These are phyloP conservation scores for Tetrastigma voinierianum DNA, from an alignment of 164 flowering plant genomes.

Conservation along the genomic window DNA sequence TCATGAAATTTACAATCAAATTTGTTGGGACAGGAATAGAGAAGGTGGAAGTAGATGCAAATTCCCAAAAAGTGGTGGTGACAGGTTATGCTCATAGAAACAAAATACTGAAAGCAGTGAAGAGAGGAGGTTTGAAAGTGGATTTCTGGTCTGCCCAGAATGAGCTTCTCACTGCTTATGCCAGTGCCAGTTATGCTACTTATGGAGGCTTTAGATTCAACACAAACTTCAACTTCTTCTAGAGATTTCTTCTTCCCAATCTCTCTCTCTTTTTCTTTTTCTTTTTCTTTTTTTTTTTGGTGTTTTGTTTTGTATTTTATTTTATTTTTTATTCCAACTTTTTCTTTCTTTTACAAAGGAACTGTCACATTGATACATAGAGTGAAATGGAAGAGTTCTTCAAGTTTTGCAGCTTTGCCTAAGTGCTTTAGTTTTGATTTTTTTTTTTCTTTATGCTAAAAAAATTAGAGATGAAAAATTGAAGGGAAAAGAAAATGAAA, in stretches of 20 bases:
- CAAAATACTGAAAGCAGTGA: slow-evolving; percentile 55
- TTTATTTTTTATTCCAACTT: neutral
- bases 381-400: slow-evolving; percentile 9
- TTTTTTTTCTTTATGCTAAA: neutral
- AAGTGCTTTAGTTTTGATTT: no score
- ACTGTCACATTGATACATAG: slow-evolving; percentile 7
- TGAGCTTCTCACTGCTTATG: slow-evolving; percentile 60
- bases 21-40: slow-evolving; percentile 43
- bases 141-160: slow-evolving; percentile 70
- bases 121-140: slow-evolving; percentile 60
- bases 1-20: no score
- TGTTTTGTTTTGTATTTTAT: neutral
- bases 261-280: neutral
- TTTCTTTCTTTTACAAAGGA: slow-evolving; percentile 10
- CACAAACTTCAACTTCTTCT: slow-evolving; percentile 52
- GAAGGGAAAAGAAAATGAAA: no score
- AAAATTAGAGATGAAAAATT: neutral
- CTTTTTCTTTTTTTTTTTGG: neutral
- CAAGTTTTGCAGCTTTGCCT: slow-evolving; percentile 6
- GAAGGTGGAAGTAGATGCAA: slow-evolving; percentile 62
- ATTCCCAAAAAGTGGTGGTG: slow-evolving; percentile 58
- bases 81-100: slow-evolving; percentile 55
- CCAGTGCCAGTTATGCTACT: slow-evolving; percentile 33
- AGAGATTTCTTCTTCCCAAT: neutral
- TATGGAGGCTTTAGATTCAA: slow-evolving; percentile 38